Conservation (phyloP, 768 basidiomycete species). For the Termitomyces titanicus region DNA sequence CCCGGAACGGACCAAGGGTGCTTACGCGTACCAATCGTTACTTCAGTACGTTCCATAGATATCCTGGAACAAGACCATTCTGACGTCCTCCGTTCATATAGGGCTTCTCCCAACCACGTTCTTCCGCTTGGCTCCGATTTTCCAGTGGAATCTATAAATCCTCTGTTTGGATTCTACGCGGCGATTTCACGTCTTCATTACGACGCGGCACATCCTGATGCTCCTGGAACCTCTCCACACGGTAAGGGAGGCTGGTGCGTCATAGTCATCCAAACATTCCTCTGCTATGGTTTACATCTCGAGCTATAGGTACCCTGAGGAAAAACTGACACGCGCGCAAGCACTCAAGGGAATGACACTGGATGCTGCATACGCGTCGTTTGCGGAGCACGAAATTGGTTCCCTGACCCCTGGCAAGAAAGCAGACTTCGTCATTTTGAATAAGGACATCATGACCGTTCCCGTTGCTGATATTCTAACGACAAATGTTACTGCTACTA, state of each 20-base stretch:
- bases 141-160: slow-evolving; percentile 89
- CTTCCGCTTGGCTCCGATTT: slow-evolving; percentile 92
- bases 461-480: slow-evolving; percentile 56
- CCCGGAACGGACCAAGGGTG: slow-evolving; percentile 74
- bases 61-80: neutral
- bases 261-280: neutral
- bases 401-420: slow-evolving; percentile 74
- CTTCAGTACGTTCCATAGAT: slow-evolving; percentile 44
- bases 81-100: slow-evolving; percentile 19
- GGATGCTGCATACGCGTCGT: slow-evolving; percentile 86
- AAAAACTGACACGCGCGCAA: slow-evolving; percentile 76
- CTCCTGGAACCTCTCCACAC: slow-evolving; percentile 75
- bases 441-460: slow-evolving; percentile 74
- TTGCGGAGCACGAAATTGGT: slow-evolving; percentile 68
- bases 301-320: slow-evolving; percentile 63
- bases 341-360: slow-evolving; percentile 90
- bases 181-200: slow-evolving; percentile 64
- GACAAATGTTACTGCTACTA: slow-evolving; percentile 66
- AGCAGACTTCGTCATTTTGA: slow-evolving; percentile 85
- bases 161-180: slow-evolving; percentile 86
- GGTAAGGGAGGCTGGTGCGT: slow-evolving; percentile 79
- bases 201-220: slow-evolving; percentile 23
- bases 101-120: slow-evolving; percentile 46
- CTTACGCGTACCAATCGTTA: slow-evolving; percentile 86
- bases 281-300: neutral